phyloP scores from a whole-genome alignment of 2,329 filamentous ascomycete species.

The Aspergillus amoenus region DNA sequence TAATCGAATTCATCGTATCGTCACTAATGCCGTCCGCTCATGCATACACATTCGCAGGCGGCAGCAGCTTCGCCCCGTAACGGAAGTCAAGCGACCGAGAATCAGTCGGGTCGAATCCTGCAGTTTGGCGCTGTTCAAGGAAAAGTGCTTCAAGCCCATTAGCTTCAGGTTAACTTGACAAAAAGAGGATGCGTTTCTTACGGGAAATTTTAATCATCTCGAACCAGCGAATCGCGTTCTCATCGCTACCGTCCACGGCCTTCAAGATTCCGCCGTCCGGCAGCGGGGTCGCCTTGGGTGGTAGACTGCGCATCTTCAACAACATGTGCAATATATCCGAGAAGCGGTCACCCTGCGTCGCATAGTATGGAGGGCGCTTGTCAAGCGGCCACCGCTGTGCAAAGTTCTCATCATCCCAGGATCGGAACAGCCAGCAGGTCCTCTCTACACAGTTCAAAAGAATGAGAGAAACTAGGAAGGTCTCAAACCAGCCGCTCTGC shows the following conservation, averaged over 20 bases:
- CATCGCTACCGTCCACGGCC: conserved; percentile 39
- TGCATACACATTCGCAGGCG: conserved; percentile 25
- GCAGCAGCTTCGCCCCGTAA: conserved; percentile 37
- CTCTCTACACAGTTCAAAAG: conserved; percentile 60
- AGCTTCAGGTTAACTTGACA: not conserved
- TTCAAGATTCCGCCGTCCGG: conserved; percentile 40
- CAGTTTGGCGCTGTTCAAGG: conserved; percentile 39
- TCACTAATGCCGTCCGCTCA: conserved; percentile 11
- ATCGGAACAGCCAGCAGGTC: conserved; percentile 58
- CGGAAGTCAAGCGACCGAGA: conserved; percentile 44
- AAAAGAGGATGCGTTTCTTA: conserved; percentile 26
- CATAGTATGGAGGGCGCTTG: conserved; percentile 52
- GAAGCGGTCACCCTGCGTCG: conserved; percentile 58
- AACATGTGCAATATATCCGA: conserved; percentile 58
- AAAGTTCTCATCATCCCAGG: conserved; percentile 48
- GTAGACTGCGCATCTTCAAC: conserved; percentile 56
- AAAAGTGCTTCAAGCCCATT: conserved; percentile 29
- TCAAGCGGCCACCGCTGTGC: conserved; percentile 54
- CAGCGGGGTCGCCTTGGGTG: conserved; percentile 40
- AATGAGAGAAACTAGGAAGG: conserved; percentile 59
- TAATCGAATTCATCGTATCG: conserved; percentile 12
- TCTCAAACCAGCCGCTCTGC: conserved; percentile 58
- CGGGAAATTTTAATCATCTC: conserved; percentile 42
- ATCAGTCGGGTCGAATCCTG: conserved; percentile 39
- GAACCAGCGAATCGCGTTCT: conserved; percentile 42